Conservation (phyloP, 441 rosid genomes). For the Theobroma grandiflorum region DNA sequence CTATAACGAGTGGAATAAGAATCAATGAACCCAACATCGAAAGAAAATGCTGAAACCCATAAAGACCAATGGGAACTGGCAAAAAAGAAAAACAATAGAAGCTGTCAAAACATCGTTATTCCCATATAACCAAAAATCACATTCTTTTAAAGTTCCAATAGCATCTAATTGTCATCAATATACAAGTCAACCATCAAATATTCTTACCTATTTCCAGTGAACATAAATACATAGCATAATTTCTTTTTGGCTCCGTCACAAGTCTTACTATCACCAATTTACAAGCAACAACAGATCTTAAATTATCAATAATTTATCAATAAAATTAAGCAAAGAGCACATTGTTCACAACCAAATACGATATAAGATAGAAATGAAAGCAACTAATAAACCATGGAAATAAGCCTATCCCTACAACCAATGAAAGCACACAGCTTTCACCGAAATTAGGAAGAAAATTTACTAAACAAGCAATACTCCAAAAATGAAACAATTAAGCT, state of each 20-base stretch:
- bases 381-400: not conserved
- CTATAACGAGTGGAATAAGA: slow-evolving; percentile 90
- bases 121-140: slow-evolving; percentile 14
- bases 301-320: not conserved
- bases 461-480: not conserved
- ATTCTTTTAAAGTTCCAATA: not conserved
- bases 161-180: slow-evolving; percentile 10
- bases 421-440: not conserved
- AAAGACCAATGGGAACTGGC: slow-evolving; percentile 92
- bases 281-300: slow-evolving; percentile 4
- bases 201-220: not conserved
- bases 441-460: not conserved
- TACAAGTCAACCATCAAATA: not conserved
- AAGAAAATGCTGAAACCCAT: slow-evolving; percentile 94
- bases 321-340: slow-evolving; percentile 9
- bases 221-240: not conserved
- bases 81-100: slow-evolving; percentile 28
- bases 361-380: not conserved
- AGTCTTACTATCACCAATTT: not conserved
- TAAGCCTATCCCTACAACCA: slow-evolving; percentile 2
- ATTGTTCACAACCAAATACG: not conserved
- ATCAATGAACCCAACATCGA: slow-evolving; percentile 90
- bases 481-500: slow-evolving; percentile 14
- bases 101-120: slow-evolving; percentile 25
- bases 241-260: not conserved